These are phyloP conservation scores for Saxophila tyrrhenica DNA, from an alignment of 495 filamentous ascomycete genomes.

Conservation along the genomic window DNA sequence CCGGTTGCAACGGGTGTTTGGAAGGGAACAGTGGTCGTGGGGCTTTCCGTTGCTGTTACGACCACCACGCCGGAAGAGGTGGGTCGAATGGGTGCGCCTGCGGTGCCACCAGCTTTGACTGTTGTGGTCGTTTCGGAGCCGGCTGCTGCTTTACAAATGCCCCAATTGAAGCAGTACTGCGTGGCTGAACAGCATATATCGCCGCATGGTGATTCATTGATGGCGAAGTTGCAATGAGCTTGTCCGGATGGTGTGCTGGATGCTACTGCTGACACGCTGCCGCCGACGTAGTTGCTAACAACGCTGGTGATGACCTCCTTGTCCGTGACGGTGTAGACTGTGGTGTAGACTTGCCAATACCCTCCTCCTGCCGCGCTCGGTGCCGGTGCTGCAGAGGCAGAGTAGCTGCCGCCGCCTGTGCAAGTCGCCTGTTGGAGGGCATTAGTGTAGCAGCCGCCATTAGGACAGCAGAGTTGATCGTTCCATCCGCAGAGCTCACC, in stretches of 20 bases:
- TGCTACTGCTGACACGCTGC: slow-evolving; percentile 7
- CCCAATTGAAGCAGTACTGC: slow-evolving; percentile 49
- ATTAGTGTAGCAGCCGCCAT: slow-evolving; percentile 53
- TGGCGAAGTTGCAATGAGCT: slow-evolving; percentile 44
- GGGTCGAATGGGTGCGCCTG: slow-evolving; percentile 51
- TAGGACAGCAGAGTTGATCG: slow-evolving; percentile 55
- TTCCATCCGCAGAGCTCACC: slow-evolving; percentile 54
- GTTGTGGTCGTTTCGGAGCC: slow-evolving; percentile 12
- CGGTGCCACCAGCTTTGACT: slow-evolving; percentile 22
- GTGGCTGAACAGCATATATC: slow-evolving; percentile 59
- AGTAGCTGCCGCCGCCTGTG: slow-evolving; percentile 10
- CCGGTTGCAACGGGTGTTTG: slow-evolving; percentile 44
- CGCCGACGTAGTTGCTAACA: slow-evolving; percentile 42
- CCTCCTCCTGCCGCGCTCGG: slow-evolving; percentile 20
- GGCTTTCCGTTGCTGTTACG: slow-evolving; percentile 42
- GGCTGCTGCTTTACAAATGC: slow-evolving; percentile 17
- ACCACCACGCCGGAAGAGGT: slow-evolving; percentile 52
- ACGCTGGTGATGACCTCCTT: slow-evolving; percentile 54
- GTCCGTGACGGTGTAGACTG: slow-evolving; percentile 59
- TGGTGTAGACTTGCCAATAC: slow-evolving; percentile 54
- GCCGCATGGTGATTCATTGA: slow-evolving; percentile 59
- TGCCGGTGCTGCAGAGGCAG: slow-evolving; percentile 2
- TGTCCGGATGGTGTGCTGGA: slow-evolving; percentile 32
- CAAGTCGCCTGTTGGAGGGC: slow-evolving; percentile 44
- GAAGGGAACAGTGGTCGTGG: slow-evolving; percentile 50